Evolutionary conservation across 164 flowering plant genomes (phyloP).

Genomic region (Berberis thunbergii): DNA sequence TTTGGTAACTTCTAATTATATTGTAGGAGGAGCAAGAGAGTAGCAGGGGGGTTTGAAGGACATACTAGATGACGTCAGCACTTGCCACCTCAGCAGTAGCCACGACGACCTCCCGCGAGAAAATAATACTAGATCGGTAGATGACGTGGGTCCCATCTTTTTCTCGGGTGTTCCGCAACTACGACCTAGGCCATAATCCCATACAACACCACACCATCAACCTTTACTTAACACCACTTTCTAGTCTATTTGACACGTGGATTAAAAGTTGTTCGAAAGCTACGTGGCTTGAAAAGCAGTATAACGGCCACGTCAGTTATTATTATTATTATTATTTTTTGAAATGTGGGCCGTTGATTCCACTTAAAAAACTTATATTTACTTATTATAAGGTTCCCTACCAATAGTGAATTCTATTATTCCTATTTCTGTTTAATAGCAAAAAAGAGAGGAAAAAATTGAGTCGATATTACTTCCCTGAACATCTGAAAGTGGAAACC

Average conservation of each 20-base stretch:
- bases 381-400: background rate
- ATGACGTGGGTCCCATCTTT: background rate
- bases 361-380: background rate
- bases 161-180: slow-evolving; percentile 1
- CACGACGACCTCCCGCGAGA: background rate
- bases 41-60: no score
- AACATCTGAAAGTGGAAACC: no score
- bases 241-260: background rate
- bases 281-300: background rate
- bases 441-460: no score
- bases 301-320: no score
- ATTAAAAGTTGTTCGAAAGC: background rate
- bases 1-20: no score
- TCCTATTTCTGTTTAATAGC: no score
- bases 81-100: background rate
- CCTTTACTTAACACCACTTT: no score
- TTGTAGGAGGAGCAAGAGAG: no score
- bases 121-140: background rate
- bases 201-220: background rate
- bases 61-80: no score
- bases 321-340: no score
- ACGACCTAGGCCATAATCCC: background rate
- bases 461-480: no score
- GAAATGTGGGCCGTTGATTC: background rate
- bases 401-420: no score